Evolutionary conservation across 495 filamentous ascomycete species (phyloP), one percentile per base, ranked within the genome.

Genomic region (Tuber aestivum): DNA sequence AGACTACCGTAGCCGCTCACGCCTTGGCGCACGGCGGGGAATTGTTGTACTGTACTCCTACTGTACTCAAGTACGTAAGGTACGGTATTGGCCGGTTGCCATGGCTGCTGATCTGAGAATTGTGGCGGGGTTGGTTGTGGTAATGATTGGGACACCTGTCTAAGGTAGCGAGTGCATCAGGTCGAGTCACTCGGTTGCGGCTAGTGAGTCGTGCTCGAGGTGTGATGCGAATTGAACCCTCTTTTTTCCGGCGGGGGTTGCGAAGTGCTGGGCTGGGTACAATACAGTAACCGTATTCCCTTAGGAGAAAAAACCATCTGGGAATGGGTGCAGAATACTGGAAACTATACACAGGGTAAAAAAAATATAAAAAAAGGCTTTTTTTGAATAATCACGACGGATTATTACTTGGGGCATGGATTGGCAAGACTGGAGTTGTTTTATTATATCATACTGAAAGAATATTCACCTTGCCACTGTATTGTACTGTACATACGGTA

Each of bases 21-120:
- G 91, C 91, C 78, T 91, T 91, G 44, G 81, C 77, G 81, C 92
- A 93, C 56, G 88, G 88, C 1, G 94, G 91, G 21, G 91, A 90
- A n/a, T 75, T 80, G n/a, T 69, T 76, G 72, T 74, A 79, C n/a
- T 68, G 41, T 23, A 75, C 75, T 48, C n/a, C n/a, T n/a, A n/a
- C n/a, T n/a, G n/a, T n/a, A n/a, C n/a, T n/a, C n/a, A n/a, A n/a
- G n/a, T n/a, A n/a, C n/a, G n/a, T n/a, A n/a, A n/a, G n/a, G n/a
- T n/a, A n/a, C n/a, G n/a, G n/a, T n/a, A n/a, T n/a, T n/a, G n/a
- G n/a, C n/a, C n/a, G n/a, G 74, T 72, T 56, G 23, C 37, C 10
- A 37, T 44, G n/a, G n/a, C n/a, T n/a, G n/a, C 23, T 56, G 40
- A 38, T 40, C 45, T 2, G 12, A 44, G 41, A 8, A 8, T 44